These are phyloP conservation scores for Scheffersomyces lignosus DNA, from an alignment of 805 yeast species.

Conservation along the genomic window DNA sequence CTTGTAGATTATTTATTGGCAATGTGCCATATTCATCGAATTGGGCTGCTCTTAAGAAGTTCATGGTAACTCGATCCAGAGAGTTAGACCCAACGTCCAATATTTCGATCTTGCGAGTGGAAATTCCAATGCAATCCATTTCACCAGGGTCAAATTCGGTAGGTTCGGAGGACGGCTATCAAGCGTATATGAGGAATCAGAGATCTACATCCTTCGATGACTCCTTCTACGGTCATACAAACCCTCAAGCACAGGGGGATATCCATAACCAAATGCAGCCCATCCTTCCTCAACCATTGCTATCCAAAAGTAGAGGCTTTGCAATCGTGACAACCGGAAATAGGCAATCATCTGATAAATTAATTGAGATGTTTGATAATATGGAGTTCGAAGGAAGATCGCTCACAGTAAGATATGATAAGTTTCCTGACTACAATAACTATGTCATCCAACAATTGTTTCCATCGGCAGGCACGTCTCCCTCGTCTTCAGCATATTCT, in stretches of 20 bases:
- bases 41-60: slow-evolving; percentile 33
- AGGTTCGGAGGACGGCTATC: not conserved
- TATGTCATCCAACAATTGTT: slow-evolving; percentile 26
- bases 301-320: slow-evolving; percentile 49
- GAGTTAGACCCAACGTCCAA: slow-evolving; percentile 26
- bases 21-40: slow-evolving; percentile 52
- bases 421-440: slow-evolving; percentile 44
- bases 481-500: not conserved
- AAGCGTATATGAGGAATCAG: not conserved
- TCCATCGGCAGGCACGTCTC: slow-evolving; percentile 5
- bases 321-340: slow-evolving; percentile 59
- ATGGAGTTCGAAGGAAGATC: slow-evolving; percentile 57
- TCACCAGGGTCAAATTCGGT: not conserved
- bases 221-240: not conserved
- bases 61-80: slow-evolving; percentile 21
- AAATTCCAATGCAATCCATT: slow-evolving; percentile 38
- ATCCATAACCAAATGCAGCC: not conserved
- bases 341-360: slow-evolving; percentile 45
- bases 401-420: slow-evolving; percentile 61
- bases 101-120: slow-evolving; percentile 34
- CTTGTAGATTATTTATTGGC: slow-evolving; percentile 51
- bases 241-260: not conserved
- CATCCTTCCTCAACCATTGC: not conserved
- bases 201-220: not conserved
- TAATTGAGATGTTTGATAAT: slow-evolving; percentile 53